Conservation (phyloP, 176 grass and related monocot species). For the Musa schizocarpa region DNA sequence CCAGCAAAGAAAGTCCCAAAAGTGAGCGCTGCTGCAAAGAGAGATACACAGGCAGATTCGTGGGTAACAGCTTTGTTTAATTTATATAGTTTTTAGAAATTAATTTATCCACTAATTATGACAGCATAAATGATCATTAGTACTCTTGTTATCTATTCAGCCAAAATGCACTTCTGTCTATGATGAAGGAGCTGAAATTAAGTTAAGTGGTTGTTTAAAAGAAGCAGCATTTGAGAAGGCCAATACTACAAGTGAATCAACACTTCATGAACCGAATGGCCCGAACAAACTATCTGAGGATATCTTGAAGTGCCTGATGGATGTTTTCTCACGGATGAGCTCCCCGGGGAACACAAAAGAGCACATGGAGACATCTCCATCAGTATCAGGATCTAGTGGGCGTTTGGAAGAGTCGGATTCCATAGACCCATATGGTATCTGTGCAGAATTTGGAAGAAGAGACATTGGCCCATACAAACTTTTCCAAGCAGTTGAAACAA, state of each 20-base stretch:
- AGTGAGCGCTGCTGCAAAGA: conserved; percentile 13
- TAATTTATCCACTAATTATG: not conserved
- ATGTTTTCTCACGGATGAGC: conserved; percentile 63
- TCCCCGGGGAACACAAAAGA: conserved; percentile 28
- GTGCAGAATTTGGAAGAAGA: conserved; percentile 47
- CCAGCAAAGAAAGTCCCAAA: conserved; percentile 42
- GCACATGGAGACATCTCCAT: conserved; percentile 31
- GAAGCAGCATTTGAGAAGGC: conserved; percentile 27
- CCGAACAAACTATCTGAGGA: conserved; percentile 87
- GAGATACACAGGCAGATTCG: conserved; percentile 33
- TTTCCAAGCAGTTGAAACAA: conserved; percentile 41
- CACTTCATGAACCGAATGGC: conserved; percentile 27
- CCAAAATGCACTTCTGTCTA: conserved; percentile 18
- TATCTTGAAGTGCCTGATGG: conserved; percentile 60
- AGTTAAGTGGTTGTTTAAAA: conserved; percentile 16
- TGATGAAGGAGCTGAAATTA: conserved; percentile 31
- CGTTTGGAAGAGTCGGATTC: conserved; percentile 44
- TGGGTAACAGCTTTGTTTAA: conserved; percentile 23
- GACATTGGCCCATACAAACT: conserved; percentile 73
- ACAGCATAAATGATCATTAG: not conserved
- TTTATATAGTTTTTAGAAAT: not conserved
- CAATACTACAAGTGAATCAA: conserved; percentile 24
- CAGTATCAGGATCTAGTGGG: conserved; percentile 47
- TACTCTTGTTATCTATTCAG: conserved; percentile 18
- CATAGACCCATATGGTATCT: conserved; percentile 66